Conservation (phyloP, 768 basidiomycete species). For the Leccinum disarticulatum region DNA sequence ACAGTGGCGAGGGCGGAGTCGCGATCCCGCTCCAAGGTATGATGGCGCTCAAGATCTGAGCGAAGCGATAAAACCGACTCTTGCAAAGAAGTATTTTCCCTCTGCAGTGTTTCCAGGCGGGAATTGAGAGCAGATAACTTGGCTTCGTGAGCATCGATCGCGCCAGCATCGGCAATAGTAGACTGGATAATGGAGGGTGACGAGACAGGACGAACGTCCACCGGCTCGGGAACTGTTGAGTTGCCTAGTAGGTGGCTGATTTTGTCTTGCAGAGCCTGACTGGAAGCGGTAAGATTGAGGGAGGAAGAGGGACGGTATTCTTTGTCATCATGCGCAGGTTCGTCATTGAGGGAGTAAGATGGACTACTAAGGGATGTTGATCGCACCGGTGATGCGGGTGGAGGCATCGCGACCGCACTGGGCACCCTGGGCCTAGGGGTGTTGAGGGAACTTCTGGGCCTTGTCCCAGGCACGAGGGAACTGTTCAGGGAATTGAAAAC, state of each 20-base stretch:
- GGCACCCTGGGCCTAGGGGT: slow-evolving; percentile 69
- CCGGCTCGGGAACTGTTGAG: slow-evolving; percentile 16
- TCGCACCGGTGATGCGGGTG: slow-evolving; percentile 62
- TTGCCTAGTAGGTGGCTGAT: slow-evolving; percentile 45
- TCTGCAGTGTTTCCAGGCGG: slow-evolving; percentile 61
- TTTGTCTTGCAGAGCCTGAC: slow-evolving; percentile 47
- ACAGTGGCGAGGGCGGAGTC: slow-evolving; percentile 42
- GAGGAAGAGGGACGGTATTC: slow-evolving; percentile 23
- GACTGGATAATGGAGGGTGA: slow-evolving; percentile 39
- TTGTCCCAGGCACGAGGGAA: slow-evolving; percentile 23
- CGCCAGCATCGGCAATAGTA: slow-evolving; percentile 36
- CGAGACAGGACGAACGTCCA: slow-evolving; percentile 16
- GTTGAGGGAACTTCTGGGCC: slow-evolving; percentile 35
- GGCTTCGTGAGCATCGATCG: slow-evolving; percentile 15
- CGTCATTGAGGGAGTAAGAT: slow-evolving; percentile 40
- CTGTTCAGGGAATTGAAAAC: slow-evolving; percentile 11
- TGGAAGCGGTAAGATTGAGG: slow-evolving; percentile 39
- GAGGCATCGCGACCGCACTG: slow-evolving; percentile 79
- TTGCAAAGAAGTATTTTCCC: slow-evolving; percentile 66
- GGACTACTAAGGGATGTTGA: slow-evolving; percentile 32
- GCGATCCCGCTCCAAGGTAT: slow-evolving; percentile 42
- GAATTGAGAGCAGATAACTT: slow-evolving; percentile 24
- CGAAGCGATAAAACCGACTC: slow-evolving; percentile 27
- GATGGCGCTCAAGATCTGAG: slow-evolving; percentile 24
- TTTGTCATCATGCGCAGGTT: slow-evolving; percentile 16